These are phyloP conservation scores for Irineochytrium annulatum DNA, from an alignment of 192 early-diverging fungal genomes.

Conservation along the genomic window DNA sequence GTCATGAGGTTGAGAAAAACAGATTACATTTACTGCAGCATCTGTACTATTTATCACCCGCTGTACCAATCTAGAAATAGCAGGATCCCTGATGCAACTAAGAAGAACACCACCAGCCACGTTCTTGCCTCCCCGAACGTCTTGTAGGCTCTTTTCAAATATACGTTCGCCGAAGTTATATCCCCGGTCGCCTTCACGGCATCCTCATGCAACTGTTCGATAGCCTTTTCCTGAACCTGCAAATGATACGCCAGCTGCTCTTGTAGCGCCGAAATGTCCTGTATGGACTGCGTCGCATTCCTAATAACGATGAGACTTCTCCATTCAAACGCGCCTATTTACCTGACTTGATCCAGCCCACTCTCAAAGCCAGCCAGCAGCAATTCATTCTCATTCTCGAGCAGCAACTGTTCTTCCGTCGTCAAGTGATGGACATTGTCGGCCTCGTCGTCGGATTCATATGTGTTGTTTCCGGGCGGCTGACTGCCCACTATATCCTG, in stretches of 20 bases:
- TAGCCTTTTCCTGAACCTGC: slow-evolving; percentile 31
- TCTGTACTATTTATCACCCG: too few relatives aligned
- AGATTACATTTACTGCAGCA: too few relatives aligned
- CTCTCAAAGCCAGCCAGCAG: slow-evolving; percentile 32
- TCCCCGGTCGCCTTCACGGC: slow-evolving; percentile 29
- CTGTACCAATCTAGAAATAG: slow-evolving; percentile 43
- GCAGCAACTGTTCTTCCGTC: slow-evolving; percentile 22
- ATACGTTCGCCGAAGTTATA: slow-evolving; percentile 28
- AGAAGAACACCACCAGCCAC: slow-evolving; percentile 40
- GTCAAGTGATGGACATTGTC: slow-evolving; percentile 18
- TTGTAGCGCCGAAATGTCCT: slow-evolving; percentile 37
- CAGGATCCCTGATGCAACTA: slow-evolving; percentile 30
- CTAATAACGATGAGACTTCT: slow-evolving; percentile 11
- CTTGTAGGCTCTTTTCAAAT: slow-evolving; percentile 28
- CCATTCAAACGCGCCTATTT: slow-evolving; percentile 2
- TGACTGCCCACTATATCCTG: not conserved
- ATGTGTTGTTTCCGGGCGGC: not conserved
- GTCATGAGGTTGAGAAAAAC: too few relatives aligned
- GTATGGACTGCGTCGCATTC: slow-evolving; percentile 32
- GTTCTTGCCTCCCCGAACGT: slow-evolving; percentile 32
- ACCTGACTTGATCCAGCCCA: slow-evolving; percentile 43
- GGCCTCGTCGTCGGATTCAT: slow-evolving; percentile 25
- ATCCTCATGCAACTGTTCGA: slow-evolving; percentile 39
- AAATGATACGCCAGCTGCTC: slow-evolving; percentile 31
- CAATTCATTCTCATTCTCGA: slow-evolving; percentile 38